phyloP scores from a whole-genome alignment of 2,329 filamentous ascomycete genomes.

The Alternaria gaisen region DNA sequence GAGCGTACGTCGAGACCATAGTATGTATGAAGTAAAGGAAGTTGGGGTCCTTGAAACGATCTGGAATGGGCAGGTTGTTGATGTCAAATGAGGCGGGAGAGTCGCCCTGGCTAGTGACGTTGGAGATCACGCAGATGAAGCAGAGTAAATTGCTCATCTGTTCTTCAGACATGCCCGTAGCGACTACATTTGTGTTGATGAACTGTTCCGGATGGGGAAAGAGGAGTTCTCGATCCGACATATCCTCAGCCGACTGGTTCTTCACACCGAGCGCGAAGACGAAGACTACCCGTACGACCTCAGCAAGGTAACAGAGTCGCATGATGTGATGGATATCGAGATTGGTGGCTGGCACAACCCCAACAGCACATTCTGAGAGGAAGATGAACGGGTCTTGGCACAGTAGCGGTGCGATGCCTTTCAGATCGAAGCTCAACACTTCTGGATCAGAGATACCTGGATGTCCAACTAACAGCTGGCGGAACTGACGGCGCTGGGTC shows the following conservation, averaged over 20 bases:
- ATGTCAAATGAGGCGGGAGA: constrained; percentile 36
- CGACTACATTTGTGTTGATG: constrained; percentile 38
- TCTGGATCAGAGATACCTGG: constrained; percentile 52
- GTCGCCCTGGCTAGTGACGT: constrained; percentile 36
- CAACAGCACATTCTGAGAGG: constrained; percentile 79
- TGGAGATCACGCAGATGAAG: constrained; percentile 46
- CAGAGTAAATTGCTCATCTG: constrained; percentile 42
- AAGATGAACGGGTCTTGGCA: constrained; percentile 79
- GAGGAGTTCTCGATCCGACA: constrained; percentile 10
- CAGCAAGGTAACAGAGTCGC: constrained; percentile 86
- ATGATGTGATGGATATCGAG: constrained; percentile 82
- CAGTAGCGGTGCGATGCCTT: constrained; percentile 64
- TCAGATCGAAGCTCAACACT: constrained; percentile 55
- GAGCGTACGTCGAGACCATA: constrained; percentile 78
- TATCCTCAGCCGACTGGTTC: constrained; percentile 14
- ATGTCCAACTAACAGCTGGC: constrained; percentile 74
- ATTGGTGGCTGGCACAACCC: constrained; percentile 71
- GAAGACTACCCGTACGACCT: constrained; percentile 83
- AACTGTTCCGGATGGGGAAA: constrained; percentile 32
- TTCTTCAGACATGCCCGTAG: constrained; percentile 30
- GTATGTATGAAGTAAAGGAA: constrained; percentile 50
- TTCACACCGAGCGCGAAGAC: constrained; percentile 54
- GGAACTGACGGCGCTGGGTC: constrained; percentile 74
- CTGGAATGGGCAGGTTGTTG: constrained; percentile 35
- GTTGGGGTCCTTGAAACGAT: constrained; percentile 37